Evolutionary conservation across 108 stramenopile genomes (phyloP).

Genomic region (Aurantiochytrium sp.): DNA sequence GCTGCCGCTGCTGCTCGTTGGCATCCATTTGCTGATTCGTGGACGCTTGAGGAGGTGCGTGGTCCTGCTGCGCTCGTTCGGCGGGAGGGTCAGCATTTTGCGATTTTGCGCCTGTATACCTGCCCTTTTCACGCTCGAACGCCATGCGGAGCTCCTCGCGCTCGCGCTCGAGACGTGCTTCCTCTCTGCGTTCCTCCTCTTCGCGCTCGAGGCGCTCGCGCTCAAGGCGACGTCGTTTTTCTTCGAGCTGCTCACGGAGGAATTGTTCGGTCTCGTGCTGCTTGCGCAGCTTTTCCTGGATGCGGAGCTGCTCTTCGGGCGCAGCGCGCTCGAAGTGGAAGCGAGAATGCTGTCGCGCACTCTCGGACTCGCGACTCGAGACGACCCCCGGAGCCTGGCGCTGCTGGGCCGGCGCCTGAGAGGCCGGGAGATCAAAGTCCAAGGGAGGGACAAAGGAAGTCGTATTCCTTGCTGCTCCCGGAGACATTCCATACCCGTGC

Average conservation of each 20-base stretch:
- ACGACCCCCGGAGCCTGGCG: neutral
- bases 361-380: neutral
- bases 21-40: no score
- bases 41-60: neutral
- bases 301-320: neutral
- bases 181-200: neutral
- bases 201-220: neutral
- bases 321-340: neutral
- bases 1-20: no score
- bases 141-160: slow-evolving; percentile 20
- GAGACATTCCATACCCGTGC: no score
- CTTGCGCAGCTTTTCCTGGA: slow-evolving; percentile 6
- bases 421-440: no score
- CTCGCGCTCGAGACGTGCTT: neutral
- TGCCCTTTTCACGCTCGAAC: slow-evolving; percentile 14
- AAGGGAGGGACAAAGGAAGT: neutral
- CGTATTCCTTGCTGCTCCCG: neutral
- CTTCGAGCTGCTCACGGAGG: neutral
- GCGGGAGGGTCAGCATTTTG: no score
- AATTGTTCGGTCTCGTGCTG: neutral
- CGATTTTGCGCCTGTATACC: neutral
- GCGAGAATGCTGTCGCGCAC: neutral
- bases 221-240: neutral
- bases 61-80: neutral
- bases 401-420: no score